Conservation (phyloP, 2,329 filamentous ascomycete genomes). For the Periconia macrospinosa region DNA sequence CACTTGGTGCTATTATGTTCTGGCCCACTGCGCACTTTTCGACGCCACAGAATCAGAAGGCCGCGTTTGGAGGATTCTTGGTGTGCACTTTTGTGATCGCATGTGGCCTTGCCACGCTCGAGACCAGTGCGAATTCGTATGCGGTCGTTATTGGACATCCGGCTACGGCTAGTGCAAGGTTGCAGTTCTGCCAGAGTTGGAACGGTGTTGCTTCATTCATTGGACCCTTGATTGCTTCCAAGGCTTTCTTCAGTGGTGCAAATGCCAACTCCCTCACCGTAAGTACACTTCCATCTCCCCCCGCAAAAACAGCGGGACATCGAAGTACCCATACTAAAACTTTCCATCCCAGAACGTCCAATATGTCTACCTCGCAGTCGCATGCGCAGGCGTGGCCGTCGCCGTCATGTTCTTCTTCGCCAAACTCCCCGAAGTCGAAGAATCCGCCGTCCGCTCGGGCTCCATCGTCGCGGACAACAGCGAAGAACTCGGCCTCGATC, state of each 20-base stretch:
- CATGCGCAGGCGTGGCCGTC: conserved; percentile 68
- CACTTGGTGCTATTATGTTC: conserved; percentile 73
- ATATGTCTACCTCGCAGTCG: conserved; percentile 81
- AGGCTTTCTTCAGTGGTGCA: conserved; percentile 71
- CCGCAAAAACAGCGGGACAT: neutral
- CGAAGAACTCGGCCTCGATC: neutral
- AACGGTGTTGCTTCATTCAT: conserved; percentile 76
- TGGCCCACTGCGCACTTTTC: conserved; percentile 72
- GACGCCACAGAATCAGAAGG: conserved; percentile 44
- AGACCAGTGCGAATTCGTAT: conserved; percentile 78
- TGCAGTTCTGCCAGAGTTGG: conserved; percentile 77
- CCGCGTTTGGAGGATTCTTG: conserved; percentile 75
- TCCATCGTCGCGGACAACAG: neutral
- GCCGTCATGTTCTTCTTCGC: conserved; percentile 69
- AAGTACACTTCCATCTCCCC: neutral
- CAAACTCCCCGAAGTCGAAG: conserved; percentile 72
- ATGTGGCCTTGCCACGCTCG: conserved; percentile 71
- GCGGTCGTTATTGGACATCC: conserved; percentile 75
- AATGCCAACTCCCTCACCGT: conserved; percentile 55
- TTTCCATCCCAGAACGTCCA: conserved; percentile 78
- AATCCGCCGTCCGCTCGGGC: conserved; percentile 60
- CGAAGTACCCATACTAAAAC: conserved; percentile 64
- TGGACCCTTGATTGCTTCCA: conserved; percentile 71
- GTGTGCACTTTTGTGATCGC: conserved; percentile 72
- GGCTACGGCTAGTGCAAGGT: conserved; percentile 71